These are phyloP conservation scores for Eucalyptus erythrocorys DNA, from an alignment of 345 rosid genomes.

Conservation along the genomic window DNA sequence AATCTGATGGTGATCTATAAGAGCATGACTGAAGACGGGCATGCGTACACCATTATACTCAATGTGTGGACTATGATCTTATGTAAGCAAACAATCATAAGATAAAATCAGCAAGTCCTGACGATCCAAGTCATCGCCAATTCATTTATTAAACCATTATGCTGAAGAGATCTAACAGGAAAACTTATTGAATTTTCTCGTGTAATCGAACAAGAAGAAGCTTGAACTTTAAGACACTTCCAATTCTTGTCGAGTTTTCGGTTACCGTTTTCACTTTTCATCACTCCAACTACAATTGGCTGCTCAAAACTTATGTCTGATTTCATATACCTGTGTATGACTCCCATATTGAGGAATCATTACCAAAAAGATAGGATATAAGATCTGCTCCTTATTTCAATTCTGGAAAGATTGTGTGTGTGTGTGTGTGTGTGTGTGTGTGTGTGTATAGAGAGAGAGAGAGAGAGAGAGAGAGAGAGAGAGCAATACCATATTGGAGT, in stretches of 20 bases:
- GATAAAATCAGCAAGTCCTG: background rate
- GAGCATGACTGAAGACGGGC: background rate
- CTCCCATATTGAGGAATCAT: background rate
- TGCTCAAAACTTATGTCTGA: background rate
- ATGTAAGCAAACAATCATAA: background rate
- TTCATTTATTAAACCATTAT: background rate
- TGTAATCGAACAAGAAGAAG: background rate
- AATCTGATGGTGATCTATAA: background rate
- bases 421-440: no score
- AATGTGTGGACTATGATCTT: background rate
- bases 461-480: background rate
- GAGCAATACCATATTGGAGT: slow-evolving; percentile 29
- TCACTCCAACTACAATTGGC: background rate
- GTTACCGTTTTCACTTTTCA: background rate
- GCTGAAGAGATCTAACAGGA: background rate
- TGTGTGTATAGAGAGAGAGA: no score
- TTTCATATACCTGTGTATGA: background rate
- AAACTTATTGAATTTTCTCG: background rate
- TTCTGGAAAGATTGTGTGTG: background rate
- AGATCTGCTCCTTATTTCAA: background rate
- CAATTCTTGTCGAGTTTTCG: background rate
- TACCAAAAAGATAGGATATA: background rate
- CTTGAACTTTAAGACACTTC: background rate
- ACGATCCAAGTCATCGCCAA: background rate
- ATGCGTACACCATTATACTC: background rate